These are phyloP conservation scores for Saccharomyces hybrid DNA, from an alignment of 1,139 yeast species.

Conservation along the genomic window DNA sequence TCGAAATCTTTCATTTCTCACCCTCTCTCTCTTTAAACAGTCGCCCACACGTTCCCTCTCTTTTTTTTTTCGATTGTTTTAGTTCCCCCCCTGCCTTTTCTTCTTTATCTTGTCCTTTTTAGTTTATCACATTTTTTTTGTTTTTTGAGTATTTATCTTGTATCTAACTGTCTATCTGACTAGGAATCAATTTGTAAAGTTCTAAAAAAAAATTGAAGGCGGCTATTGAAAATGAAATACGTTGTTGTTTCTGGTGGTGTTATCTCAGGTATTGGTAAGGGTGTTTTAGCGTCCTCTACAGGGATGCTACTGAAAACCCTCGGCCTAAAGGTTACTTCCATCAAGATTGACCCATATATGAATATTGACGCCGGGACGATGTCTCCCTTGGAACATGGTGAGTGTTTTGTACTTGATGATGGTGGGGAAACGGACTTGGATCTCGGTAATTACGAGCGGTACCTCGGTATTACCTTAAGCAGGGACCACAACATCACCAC, in stretches of 20 bases:
- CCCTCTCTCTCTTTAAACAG: neutral
- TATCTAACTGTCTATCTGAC: neutral
- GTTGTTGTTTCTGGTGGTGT: conserved; percentile 99
- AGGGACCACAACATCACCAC: conserved; percentile 95
- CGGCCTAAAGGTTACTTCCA: conserved; percentile 91
- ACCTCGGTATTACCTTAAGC: conserved; percentile 86
- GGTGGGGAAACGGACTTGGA: conserved; percentile 99
- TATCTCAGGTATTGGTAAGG: conserved; percentile 97
- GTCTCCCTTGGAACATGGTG: conserved; percentile 99
- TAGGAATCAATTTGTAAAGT: neutral
- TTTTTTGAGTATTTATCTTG: neutral
- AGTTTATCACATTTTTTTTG: neutral
- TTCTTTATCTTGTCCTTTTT: neutral
- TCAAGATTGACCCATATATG: conserved; percentile 98
- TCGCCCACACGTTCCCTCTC: neutral
- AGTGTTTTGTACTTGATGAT: conserved; percentile 93
- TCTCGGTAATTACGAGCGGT: conserved; percentile 95
- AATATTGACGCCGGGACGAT: conserved; percentile 99
- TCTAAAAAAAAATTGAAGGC: neutral
- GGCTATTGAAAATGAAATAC: conserved; percentile 64
- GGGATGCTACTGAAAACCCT: conserved; percentile 90
- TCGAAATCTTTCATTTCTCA: neutral
- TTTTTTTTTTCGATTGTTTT: neutral
- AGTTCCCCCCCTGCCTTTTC: neutral
- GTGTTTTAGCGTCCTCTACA: conserved; percentile 90